These are phyloP conservation scores for Pyrrhoderma lamaoense DNA, from an alignment of 1,284 basidiomycete genomes.

Conservation along the genomic window DNA sequence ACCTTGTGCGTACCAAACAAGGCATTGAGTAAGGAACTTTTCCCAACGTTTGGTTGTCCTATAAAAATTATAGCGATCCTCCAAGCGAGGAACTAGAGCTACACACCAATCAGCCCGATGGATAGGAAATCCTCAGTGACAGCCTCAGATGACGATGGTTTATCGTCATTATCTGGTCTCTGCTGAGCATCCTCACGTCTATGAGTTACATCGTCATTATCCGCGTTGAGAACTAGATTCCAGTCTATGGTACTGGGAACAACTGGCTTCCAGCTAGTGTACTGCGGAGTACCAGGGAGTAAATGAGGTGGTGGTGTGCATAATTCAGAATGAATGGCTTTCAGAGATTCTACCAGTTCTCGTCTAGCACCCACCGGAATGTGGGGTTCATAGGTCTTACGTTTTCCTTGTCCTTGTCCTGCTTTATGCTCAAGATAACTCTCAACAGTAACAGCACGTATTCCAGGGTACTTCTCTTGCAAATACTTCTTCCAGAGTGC, in stretches of 20 bases:
- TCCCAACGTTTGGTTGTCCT: slow-evolving; percentile 94
- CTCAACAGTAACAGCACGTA: slow-evolving; percentile 66
- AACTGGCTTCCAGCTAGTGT: slow-evolving; percentile 59
- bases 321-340: slow-evolving; percentile 60
- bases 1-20: slow-evolving; percentile 80
- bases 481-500: slow-evolving; percentile 67
- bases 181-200: slow-evolving; percentile 23
- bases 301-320: slow-evolving; percentile 62
- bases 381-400: slow-evolving; percentile 48
- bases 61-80: background rate
- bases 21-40: slow-evolving; percentile 86
- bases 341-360: slow-evolving; percentile 61
- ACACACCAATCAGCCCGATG: slow-evolving; percentile 72
- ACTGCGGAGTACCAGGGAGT: slow-evolving; percentile 41
- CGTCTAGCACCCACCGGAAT: slow-evolving; percentile 55
- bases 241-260: slow-evolving; percentile 67
- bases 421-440: slow-evolving; percentile 53
- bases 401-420: slow-evolving; percentile 40
- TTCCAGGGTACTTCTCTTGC: slow-evolving; percentile 42
- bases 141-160: slow-evolving; percentile 29
- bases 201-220: slow-evolving; percentile 33
- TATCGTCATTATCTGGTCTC: slow-evolving; percentile 25
- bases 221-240: slow-evolving; percentile 47
- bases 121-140: slow-evolving; percentile 52
- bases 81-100: background rate